Evolutionary conservation across 352 stramenopile genomes (phyloP), one percentile per base, ranked within the genome.

Genomic region (Globisporangium yorkense): DNA sequence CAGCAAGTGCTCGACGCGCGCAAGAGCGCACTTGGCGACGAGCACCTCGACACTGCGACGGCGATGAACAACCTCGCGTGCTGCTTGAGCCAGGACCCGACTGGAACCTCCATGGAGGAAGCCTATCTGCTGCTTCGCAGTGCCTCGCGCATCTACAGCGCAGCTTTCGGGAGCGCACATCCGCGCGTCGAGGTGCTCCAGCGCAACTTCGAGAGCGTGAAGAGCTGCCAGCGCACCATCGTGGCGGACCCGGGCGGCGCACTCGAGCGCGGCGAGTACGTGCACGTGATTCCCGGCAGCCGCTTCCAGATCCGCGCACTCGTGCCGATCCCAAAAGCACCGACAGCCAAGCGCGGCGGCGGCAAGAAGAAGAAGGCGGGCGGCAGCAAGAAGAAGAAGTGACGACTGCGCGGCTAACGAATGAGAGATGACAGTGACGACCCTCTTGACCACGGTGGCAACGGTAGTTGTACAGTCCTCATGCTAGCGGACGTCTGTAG

Each of bases 41-140:
- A 71, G 33, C 61, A 87, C 56, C 49, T 84, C 13, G 80, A 92
- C 53, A 83, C 78, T 3, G 81, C 81, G 9, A 89, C 80, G 4
- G 64, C 76, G 13, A 83, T 92, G 71, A 89, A 87, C 67, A 92
- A 89, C 48, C 59, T 89, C 21, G 80, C 75, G 8, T 89, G 81
- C 50, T 92, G 81, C 47, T 49, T 86, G 10, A 84, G 75, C 29
- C 75, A 87, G 18, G 65, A 72, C 20, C 49, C 51, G 6, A 57
- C 59, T 3, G 58, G 62, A 5, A 67, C 62, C 9, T 57, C 67
- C 4, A 56, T 89, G 24, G 76, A 86, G 49, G 72, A 72, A 16
- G 75, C 82, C 7, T 88, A 78, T 51, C 48, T 89, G 41, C 54
- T 84, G n/a, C 68, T 89, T 51, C 81, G 82, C 43, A 70, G 71